Evolutionary conservation across 2,329 filamentous ascomycete species (phyloP), one percentile per base, ranked within the genome.

Genomic region (Arthrinium puccinioides): DNA sequence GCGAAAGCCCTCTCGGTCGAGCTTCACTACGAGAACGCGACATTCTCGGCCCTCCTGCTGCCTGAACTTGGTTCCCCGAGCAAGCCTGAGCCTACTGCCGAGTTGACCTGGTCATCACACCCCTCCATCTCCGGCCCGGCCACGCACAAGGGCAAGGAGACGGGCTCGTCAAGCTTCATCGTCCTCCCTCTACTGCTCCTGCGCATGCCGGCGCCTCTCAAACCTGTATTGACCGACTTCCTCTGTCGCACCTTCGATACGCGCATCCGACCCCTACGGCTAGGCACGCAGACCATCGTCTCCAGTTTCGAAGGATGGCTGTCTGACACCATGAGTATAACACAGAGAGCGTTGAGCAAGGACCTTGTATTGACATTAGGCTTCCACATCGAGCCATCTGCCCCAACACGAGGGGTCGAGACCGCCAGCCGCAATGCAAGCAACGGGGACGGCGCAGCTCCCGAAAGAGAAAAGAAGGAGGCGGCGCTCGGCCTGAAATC

Each of bases 181-280:
- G 52, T 62, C 21, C 59, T 78, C 0, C 74, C 74, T 0, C 56
- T 79, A 0, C 57, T 79, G 3, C 56, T 79, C 1, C 53, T 76
- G 21, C 65, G 73, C 18, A 76, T 78, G 70, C 74, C 75, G 0
- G 56, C 66, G 4, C 55, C 71, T 3, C 56, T 79, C 1, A 74
- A 73, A 45, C 41, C 57, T 3, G 56, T 71, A 15, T 46, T 79
- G 1, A 42, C 61, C n/a, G 63, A 69, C 16, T 79, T 77, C 52
- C 55, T 79, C 9, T 60, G 65, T 4, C 63, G 55, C 28, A 67
- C 66, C 1, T 78, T 79, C 44, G 75, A 79, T 55, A 76, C 72
- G 43, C 72, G 71, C 20, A 64, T 77, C 30, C 68, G 62, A 37
- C 58, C 69, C 4, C 53, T 78, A 28, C 60, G 60, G 1, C 51